Conservation (phyloP, 768 basidiomycete species). For the Lactifluus echinatus region DNA sequence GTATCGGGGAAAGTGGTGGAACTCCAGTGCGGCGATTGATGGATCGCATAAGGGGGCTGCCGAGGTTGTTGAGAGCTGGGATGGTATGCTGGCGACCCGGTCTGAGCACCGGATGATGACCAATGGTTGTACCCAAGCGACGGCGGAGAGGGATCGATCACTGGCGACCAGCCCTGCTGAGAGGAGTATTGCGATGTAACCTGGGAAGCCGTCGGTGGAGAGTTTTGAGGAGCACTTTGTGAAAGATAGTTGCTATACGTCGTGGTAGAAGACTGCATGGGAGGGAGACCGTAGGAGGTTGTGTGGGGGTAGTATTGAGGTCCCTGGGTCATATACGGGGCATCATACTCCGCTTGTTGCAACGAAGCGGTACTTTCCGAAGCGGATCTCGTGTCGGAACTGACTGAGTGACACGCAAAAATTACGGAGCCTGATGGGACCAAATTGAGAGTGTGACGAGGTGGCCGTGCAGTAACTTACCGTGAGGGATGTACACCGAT, state of each 20-base stretch:
- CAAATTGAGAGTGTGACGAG: conserved; percentile 17
- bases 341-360: conserved; percentile 22
- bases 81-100: conserved; percentile 13
- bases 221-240: conserved; percentile 2
- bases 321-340: conserved; percentile 23
- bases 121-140: conserved; percentile 26
- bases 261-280: conserved; percentile 20
- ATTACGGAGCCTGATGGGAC: conserved; percentile 48
- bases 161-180: conserved; percentile 16
- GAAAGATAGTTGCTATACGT: conserved; percentile 19
- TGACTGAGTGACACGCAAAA: conserved; percentile 66
- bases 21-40: conserved; percentile 31
- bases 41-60: conserved; percentile 22
- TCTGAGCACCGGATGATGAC: conserved; percentile 9
- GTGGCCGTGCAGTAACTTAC: conserved; percentile 34
- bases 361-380: conserved; percentile 18
- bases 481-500: conserved; percentile 87
- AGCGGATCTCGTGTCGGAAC: conserved; percentile 27
- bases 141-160: conserved; percentile 28
- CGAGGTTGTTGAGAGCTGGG: conserved; percentile 27
- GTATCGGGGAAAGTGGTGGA: conserved; percentile 33
- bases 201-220: conserved; percentile 14
- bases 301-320: conserved; percentile 25
- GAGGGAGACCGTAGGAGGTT: conserved; percentile 25
- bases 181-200: conserved; percentile 12